These are phyloP conservation scores for Leccinum uliginosum DNA, from an alignment of 768 basidiomycete species.

Conservation along the genomic window DNA sequence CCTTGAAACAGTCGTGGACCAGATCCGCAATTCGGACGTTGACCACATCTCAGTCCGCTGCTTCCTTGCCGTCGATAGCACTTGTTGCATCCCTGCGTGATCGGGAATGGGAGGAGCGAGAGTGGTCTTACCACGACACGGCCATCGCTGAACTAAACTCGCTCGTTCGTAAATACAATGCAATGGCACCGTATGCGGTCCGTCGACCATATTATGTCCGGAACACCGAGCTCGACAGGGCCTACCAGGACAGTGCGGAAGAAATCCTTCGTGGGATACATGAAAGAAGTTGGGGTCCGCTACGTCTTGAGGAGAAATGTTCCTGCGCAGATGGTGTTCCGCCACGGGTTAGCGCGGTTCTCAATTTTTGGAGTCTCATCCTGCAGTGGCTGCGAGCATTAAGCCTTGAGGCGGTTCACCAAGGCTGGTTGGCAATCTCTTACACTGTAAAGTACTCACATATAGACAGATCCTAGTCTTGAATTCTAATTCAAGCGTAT, in stretches of 20 bases:
- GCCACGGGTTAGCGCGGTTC: not conserved
- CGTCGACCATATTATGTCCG: conserved; percentile 57
- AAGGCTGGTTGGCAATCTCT: conserved; percentile 5
- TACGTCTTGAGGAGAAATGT: conserved; percentile 2
- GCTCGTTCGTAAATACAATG: conserved; percentile 76
- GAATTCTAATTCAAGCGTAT: not conserved
- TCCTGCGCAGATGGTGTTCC: conserved; percentile 5
- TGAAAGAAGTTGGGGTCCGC: conserved; percentile 17
- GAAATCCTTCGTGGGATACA: conserved; percentile 45
- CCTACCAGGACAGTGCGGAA: conserved; percentile 48
- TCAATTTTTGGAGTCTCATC: conserved; percentile 28
- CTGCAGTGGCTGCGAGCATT: conserved; percentile 23
- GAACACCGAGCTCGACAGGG: conserved; percentile 51
- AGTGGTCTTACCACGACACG: conserved; percentile 61
- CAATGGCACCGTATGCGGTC: conserved; percentile 74
- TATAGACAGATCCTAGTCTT: not conserved
- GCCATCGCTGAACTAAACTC: conserved; percentile 71
- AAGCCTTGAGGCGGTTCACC: conserved; percentile 3
- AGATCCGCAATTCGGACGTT: conserved; percentile 67
- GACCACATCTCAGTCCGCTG: conserved; percentile 39
- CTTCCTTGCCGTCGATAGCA: conserved; percentile 35
- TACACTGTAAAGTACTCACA: not conserved
- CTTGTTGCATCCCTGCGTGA: conserved; percentile 52
- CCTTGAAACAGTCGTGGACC: conserved; percentile 67
- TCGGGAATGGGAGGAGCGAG: conserved; percentile 64